Conservation (phyloP, 768 basidiomycete genomes). For the Rhizopogon salebrosus region DNA sequence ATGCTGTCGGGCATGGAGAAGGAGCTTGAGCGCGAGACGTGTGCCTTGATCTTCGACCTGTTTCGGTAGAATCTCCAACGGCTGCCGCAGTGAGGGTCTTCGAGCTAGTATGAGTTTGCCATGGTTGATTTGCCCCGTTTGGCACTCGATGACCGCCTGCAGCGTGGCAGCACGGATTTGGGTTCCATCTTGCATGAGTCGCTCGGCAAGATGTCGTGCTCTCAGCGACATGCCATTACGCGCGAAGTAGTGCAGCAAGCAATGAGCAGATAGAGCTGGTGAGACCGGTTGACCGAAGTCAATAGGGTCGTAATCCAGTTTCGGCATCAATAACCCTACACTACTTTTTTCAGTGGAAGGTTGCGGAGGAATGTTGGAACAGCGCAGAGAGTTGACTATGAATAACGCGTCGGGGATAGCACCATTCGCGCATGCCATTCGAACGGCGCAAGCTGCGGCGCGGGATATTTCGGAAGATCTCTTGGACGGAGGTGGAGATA, state of each 20-base stretch:
- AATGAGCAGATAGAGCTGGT: slow-evolving; percentile 56
- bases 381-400: slow-evolving; percentile 53
- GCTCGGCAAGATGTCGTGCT: slow-evolving; percentile 43
- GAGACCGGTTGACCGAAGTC: slow-evolving; percentile 48
- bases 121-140: slow-evolving; percentile 11
- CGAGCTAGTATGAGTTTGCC: slow-evolving; percentile 10
- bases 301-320: slow-evolving; percentile 35
- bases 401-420: slow-evolving; percentile 47
- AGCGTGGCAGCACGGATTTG: slow-evolving; percentile 46
- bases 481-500: background rate
- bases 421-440: slow-evolving; percentile 36
- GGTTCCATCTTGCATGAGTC: slow-evolving; percentile 52
- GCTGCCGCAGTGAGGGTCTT: slow-evolving; percentile 8
- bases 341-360: slow-evolving; percentile 7
- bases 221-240: slow-evolving; percentile 43
- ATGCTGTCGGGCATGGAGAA: slow-evolving; percentile 47
- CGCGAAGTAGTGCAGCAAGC: slow-evolving; percentile 59
- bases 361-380: slow-evolving; percentile 24
- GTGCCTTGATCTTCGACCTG: slow-evolving; percentile 36
- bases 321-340: slow-evolving; percentile 19
- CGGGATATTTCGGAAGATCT: slow-evolving; percentile 9
- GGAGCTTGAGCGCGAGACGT: slow-evolving; percentile 47
- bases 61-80: slow-evolving; percentile 26
- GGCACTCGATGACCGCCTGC: slow-evolving; percentile 33
- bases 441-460: slow-evolving; percentile 49